Conservation (phyloP, 2,329 filamentous ascomycete genomes). For the Microcyclosporella mali region DNA sequence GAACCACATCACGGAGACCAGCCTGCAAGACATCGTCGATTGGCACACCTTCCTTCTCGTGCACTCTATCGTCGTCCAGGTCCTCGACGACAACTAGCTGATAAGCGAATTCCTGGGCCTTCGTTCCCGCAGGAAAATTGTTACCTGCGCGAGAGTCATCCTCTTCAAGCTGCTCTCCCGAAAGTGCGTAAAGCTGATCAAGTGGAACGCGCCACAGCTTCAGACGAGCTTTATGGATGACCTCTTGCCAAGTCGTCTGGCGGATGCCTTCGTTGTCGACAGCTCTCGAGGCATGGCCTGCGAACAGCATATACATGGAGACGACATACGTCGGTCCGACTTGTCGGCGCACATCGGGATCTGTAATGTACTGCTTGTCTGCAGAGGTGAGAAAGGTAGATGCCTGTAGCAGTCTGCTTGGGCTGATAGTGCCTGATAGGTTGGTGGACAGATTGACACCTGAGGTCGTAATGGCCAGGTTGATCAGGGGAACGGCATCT, state of each 20-base stretch:
- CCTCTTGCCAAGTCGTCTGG: constrained; percentile 85
- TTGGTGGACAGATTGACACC: constrained; percentile 79
- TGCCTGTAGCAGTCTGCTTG: constrained; percentile 82
- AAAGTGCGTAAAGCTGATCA: constrained; percentile 45
- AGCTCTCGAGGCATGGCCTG: constrained; percentile 60
- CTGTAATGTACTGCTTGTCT: constrained; percentile 71
- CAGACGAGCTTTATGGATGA: constrained; percentile 84
- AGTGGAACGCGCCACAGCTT: constrained; percentile 68
- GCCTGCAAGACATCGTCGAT: constrained; percentile 58
- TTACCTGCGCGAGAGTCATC: constrained; percentile 30
- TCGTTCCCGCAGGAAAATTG: constrained; percentile 22
- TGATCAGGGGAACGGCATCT: constrained; percentile 83
- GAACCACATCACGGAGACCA: constrained; percentile 61
- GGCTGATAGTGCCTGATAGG: constrained; percentile 76
- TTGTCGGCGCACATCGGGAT: constrained; percentile 61
- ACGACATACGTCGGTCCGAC: constrained; percentile 81
- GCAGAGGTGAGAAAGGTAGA: constrained; percentile 85
- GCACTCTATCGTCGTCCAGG: constrained; percentile 63
- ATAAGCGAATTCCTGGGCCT: constrained; percentile 64
- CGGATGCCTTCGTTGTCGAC: constrained; percentile 53
- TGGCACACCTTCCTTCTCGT: constrained; percentile 52
- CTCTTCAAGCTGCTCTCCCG: constrained; percentile 22
- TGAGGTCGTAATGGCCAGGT: constrained; percentile 88
- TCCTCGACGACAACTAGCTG: constrained; percentile 79
- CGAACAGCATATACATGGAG: constrained; percentile 92